A percentile compares a stretch with the other conserved stretches of the same genome.
Conservation (phyloP, 192 early-diverging fungal species). For the Rhizophagus sp. region DNA sequence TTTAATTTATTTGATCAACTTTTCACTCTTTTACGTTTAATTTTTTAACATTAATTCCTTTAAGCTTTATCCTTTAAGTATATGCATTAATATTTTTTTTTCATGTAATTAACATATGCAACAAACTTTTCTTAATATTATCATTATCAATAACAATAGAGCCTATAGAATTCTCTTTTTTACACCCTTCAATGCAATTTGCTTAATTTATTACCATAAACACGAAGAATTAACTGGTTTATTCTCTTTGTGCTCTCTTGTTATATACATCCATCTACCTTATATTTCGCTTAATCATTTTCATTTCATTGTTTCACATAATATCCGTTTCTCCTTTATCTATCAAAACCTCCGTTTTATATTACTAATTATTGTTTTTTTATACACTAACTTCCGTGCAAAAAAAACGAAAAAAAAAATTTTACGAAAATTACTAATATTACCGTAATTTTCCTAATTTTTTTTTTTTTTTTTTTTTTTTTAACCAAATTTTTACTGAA, state of each 20-base stretch:
- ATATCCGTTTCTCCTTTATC: not conserved
- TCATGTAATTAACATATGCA: not conserved
- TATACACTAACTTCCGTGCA: no score
- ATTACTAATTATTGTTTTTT: not conserved
- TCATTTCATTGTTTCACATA: not conserved
- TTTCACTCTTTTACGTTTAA: not conserved
- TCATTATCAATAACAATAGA: not conserved
- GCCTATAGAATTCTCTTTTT: not conserved
- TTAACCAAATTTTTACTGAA: no score
- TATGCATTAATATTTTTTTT: not conserved
- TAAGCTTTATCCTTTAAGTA: not conserved
- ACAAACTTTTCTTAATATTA: not conserved
- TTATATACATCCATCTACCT: not conserved
- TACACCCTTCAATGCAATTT: not conserved
- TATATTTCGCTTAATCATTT: not conserved
- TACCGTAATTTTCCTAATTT: no score
- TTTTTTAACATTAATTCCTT: not conserved
- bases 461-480: no score
- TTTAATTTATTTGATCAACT: not conserved
- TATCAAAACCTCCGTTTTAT: not conserved
- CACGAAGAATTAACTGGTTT: not conserved
- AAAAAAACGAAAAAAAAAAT: no score
- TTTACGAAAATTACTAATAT: no score
- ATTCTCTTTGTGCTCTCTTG: not conserved
- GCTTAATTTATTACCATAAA: not conserved